Conservation (phyloP, 2,329 filamentous ascomycete species). For the Thermothelomyces thermophilus region DNA sequence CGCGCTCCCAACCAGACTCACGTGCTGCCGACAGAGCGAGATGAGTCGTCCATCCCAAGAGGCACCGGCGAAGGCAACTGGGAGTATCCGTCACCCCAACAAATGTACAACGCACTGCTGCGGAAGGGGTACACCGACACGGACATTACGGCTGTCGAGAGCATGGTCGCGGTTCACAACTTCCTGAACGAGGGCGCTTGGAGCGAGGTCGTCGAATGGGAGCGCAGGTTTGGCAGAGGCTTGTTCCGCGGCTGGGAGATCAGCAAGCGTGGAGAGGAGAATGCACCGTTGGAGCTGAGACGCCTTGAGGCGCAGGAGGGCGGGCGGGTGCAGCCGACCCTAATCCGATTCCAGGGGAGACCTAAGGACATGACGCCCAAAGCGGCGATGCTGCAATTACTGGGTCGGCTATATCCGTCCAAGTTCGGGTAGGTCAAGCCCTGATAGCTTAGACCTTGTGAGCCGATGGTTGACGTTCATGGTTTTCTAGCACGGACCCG, state of each 20-base stretch:
- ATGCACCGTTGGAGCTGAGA: slow-evolving; percentile 33
- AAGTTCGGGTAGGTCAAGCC: slow-evolving; percentile 62
- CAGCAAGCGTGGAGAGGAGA: slow-evolving; percentile 67
- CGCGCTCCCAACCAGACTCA: slow-evolving; percentile 66
- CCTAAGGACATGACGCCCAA: slow-evolving; percentile 89
- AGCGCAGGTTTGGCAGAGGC: slow-evolving; percentile 73
- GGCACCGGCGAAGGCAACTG: slow-evolving; percentile 73
- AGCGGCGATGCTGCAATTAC: slow-evolving; percentile 71
- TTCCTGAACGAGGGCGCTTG: slow-evolving; percentile 97
- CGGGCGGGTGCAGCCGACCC: slow-evolving; percentile 56
- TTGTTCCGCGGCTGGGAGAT: slow-evolving; percentile 65
- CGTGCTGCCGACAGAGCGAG: slow-evolving; percentile 70
- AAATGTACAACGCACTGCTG: slow-evolving; percentile 98
- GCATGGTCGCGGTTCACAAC: slow-evolving; percentile 97
- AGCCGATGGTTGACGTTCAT: neutral
- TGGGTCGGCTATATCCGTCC: slow-evolving; percentile 72
- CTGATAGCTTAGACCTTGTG: no score
- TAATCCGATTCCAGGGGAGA: slow-evolving; percentile 82
- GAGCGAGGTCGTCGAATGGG: slow-evolving; percentile 92
- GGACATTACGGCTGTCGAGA: slow-evolving; percentile 84
- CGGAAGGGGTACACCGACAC: slow-evolving; percentile 96
- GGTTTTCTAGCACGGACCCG: slow-evolving; percentile 57
- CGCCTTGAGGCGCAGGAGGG: slow-evolving; percentile 40
- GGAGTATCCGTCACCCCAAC: slow-evolving; percentile 97
- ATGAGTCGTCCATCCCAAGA: slow-evolving; percentile 85